These are phyloP conservation scores for Pseudogymnoascus verrucosus DNA, from an alignment of 2,329 filamentous ascomycete species.

Conservation along the genomic window DNA sequence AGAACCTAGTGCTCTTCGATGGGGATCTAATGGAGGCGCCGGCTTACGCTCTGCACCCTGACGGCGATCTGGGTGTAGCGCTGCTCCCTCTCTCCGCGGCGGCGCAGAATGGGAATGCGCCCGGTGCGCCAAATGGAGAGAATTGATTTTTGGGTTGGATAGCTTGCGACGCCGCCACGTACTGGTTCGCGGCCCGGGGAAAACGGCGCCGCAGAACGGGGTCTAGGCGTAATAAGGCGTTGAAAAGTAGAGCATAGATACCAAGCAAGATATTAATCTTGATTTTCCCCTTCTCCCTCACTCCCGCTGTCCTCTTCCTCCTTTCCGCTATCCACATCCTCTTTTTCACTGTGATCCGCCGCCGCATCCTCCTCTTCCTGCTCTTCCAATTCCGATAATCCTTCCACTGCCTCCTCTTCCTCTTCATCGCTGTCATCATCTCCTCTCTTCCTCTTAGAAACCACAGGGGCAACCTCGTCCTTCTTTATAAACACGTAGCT, in stretches of 20 bases:
- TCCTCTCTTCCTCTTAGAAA: slow-evolving; percentile 27
- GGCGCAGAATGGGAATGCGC: slow-evolving; percentile 18
- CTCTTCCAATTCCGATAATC: slow-evolving; percentile 24
- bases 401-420: slow-evolving; percentile 23
- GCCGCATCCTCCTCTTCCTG: slow-evolving; percentile 20
- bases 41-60: slow-evolving; percentile 75
- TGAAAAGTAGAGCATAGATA: slow-evolving; percentile 12
- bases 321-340: slow-evolving; percentile 27
- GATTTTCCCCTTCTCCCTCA: slow-evolving; percentile 20
- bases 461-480: slow-evolving; percentile 36
- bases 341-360: slow-evolving; percentile 25
- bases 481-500: slow-evolving; percentile 57
- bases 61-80: slow-evolving; percentile 44
- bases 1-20: slow-evolving; percentile 91
- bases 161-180: neutral
- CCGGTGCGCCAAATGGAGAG: slow-evolving; percentile 1
- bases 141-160: slow-evolving; percentile 15
- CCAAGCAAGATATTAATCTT: slow-evolving; percentile 18
- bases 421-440: slow-evolving; percentile 21
- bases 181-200: neutral
- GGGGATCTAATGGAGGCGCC: slow-evolving; percentile 70
- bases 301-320: slow-evolving; percentile 28
- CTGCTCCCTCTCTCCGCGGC: slow-evolving; percentile 32
- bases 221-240: neutral
- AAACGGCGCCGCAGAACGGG: neutral